Conservation (phyloP, 148 eudicot genomes). For the Chenopodium berlandieri region DNA sequence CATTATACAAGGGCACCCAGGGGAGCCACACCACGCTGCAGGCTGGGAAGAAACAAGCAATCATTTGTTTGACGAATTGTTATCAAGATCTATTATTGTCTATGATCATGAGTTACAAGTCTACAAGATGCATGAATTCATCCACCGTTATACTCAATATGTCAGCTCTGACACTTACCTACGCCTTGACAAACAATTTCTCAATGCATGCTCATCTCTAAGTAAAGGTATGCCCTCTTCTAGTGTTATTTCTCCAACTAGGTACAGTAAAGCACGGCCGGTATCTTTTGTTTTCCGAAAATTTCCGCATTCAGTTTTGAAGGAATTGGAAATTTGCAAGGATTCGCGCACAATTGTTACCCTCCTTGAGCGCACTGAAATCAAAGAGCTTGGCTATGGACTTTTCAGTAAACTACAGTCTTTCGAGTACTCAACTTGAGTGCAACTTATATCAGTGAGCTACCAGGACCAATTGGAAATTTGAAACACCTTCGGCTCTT, state of each 20-base stretch:
- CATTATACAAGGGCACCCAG: background rate
- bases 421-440: constrained; percentile 8
- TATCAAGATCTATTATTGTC: background rate
- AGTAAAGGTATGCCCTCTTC: background rate
- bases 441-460: background rate
- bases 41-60: background rate
- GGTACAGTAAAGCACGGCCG: background rate
- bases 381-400: background rate
- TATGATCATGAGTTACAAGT: background rate
- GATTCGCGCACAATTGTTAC: background rate
- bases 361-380: background rate
- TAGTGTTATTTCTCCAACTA: background rate
- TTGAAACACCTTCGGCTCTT: background rate
- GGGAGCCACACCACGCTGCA: background rate
- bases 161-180: background rate
- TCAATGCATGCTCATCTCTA: background rate
- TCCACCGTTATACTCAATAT: background rate
- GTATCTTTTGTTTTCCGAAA: background rate
- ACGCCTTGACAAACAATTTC: background rate
- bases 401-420: background rate
- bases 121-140: background rate
- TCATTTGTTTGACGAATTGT: background rate
- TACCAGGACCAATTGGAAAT: background rate
- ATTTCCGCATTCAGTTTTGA: background rate
- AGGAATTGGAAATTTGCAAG: background rate